A percentile compares a stretch with the other conserved stretches of the same genome.
These are phyloP conservation scores for Gossypium sturtianum DNA, from an alignment of 345 rosid species.

Conservation along the genomic window DNA sequence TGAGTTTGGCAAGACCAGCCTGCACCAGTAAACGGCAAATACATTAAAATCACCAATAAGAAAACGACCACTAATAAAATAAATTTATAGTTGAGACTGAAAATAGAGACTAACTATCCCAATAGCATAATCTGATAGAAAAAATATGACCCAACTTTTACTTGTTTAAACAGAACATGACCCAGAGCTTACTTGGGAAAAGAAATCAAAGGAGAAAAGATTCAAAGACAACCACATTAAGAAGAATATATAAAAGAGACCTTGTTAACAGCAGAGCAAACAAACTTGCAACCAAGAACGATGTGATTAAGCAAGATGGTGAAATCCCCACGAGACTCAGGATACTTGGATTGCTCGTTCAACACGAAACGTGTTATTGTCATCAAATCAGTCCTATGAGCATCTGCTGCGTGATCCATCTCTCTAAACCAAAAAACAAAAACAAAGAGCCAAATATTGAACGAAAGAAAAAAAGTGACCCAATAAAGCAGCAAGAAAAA, in stretches of 20 bases:
- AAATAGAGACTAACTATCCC: not conserved
- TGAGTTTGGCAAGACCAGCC: constrained; percentile 96
- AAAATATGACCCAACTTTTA: not conserved
- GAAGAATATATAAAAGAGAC: constrained; percentile 20
- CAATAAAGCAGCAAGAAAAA: not conserved
- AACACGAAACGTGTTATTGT: constrained; percentile 83
- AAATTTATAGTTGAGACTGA: not conserved
- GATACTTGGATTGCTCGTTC: constrained; percentile 82
- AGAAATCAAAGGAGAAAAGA: not conserved
- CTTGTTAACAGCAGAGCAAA: constrained; percentile 93
- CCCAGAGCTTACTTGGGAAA: not conserved
- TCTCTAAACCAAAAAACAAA: constrained; percentile 6
- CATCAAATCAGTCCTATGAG: constrained; percentile 91
- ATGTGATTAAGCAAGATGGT: constrained; percentile 83
- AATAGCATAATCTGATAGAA: not conserved
- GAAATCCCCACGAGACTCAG: constrained; percentile 98
- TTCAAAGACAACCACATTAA: not conserved
- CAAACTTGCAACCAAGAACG: constrained; percentile 98
- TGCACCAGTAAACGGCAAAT: constrained; percentile 24
- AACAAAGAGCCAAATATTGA: not conserved
- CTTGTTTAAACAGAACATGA: not conserved
- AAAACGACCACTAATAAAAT: not conserved
- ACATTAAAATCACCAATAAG: too few species aligned
- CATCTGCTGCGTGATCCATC: constrained; percentile 92
- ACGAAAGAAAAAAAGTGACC: not conserved